phyloP scores from a whole-genome alignment of 257 asterid species.

The Leptodermis oblonga region DNA sequence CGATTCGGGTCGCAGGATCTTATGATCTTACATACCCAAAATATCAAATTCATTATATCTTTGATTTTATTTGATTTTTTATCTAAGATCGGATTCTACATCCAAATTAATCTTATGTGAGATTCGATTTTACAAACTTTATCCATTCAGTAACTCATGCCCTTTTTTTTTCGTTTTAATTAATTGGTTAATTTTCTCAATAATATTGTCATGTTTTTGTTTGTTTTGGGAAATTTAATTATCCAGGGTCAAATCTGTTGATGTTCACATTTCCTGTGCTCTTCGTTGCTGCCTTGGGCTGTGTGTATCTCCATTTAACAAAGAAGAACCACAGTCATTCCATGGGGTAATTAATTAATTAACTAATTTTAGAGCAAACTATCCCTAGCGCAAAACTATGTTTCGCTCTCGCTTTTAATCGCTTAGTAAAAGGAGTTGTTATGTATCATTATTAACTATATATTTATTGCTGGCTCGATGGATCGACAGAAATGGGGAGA shows the following conservation, averaged over 20 bases:
- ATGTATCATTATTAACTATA: neutral
- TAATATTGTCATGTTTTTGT: neutral
- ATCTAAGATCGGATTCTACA: no score
- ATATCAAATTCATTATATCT: no score
- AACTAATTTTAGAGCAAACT: neutral
- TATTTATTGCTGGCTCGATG: neutral
- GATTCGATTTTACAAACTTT: no score
- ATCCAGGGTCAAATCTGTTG: slow-evolving; percentile 50
- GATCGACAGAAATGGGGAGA: slow-evolving; percentile 33
- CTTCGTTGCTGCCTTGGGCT: slow-evolving; percentile 62
- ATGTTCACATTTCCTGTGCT: slow-evolving; percentile 52
- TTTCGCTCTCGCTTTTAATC: no score
- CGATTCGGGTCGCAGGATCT: no score
- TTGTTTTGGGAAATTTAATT: neutral
- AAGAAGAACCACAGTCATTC: slow-evolving; percentile 24
- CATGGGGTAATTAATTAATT: slow-evolving; percentile 27
- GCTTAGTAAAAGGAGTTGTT: neutral
- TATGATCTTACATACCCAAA: neutral
- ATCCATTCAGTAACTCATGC: no score
- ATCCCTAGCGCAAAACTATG: no score
- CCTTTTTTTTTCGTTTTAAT: slow-evolving; percentile 1
- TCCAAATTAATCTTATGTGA: no score
- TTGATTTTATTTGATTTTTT: no score
- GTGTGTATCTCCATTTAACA: slow-evolving; percentile 64
- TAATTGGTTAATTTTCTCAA: neutral